phyloP scores from a whole-genome alignment of 768 basidiomycete species.

The Mycena capillaripes region DNA sequence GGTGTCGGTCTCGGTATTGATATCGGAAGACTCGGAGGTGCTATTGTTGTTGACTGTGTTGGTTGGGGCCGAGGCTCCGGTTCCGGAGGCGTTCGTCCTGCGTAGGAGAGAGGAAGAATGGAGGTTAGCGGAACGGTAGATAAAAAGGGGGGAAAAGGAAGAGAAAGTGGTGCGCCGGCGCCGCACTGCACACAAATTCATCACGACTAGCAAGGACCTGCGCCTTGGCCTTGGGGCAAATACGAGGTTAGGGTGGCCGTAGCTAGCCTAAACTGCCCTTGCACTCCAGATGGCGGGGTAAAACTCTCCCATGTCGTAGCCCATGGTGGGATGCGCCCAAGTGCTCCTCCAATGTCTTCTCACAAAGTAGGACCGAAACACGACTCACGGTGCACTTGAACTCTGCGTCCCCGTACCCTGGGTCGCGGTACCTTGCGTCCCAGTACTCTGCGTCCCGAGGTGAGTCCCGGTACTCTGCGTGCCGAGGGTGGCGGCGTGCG shows the following conservation, averaged over 20 bases:
- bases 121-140: neutral
- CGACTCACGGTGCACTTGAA: conserved; percentile 23
- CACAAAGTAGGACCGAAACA: neutral
- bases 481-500: neutral
- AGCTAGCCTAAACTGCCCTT: too few species aligned
- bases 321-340: too few species aligned
- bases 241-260: too few species aligned
- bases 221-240: too few species aligned
- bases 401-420: conserved; percentile 6
- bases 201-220: too few species aligned
- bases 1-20: neutral
- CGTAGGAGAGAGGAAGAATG: too few species aligned
- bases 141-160: neutral
- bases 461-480: too few species aligned
- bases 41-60: neutral
- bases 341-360: neutral
- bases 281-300: too few species aligned
- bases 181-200: neutral
- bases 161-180: neutral
- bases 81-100: conserved; percentile 4
- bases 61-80: neutral
- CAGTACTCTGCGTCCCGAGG: too few species aligned
- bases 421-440: too few species aligned
- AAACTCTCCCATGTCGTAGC: too few species aligned
- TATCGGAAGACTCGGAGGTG: neutral